Percentiles rank a stretch among this genome's conserved stretches.
phyloP scores from a whole-genome alignment of 768 basidiomycete genomes.

The Pleurotus salmoneostramineus region DNA sequence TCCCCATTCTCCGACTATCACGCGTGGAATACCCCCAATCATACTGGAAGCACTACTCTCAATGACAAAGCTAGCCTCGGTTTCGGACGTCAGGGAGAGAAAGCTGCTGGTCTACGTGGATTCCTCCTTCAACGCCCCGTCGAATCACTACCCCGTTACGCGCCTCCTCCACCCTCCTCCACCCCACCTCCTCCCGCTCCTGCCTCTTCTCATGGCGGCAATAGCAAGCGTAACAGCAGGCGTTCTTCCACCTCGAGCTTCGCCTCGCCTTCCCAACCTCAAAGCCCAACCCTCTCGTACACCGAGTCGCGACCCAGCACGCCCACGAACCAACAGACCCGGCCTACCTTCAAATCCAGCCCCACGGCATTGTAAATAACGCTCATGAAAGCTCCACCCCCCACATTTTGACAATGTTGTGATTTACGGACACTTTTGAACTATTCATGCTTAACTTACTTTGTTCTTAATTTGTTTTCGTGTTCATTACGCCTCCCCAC shows the following conservation, averaged over 20 bases:
- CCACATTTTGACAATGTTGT: background rate
- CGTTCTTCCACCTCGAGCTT: constrained; percentile 14
- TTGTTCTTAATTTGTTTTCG: background rate
- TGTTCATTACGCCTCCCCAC: background rate
- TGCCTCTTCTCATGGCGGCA: background rate
- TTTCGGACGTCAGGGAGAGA: constrained; percentile 80
- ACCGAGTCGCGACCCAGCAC: background rate
- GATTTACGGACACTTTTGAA: background rate
- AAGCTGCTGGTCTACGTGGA: constrained; percentile 59
- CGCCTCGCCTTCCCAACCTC: constrained; percentile 11
- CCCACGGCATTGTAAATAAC: constrained; percentile 19
- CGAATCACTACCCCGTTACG: constrained; percentile 60
- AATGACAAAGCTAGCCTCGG: constrained; percentile 52
- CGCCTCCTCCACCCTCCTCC: constrained; percentile 25
- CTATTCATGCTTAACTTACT: background rate
- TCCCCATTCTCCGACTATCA: constrained; percentile 11
- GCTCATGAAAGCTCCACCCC: background rate
- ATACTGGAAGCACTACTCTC: background rate
- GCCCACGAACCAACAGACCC: constrained; percentile 2
- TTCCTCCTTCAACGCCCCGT: constrained; percentile 60
- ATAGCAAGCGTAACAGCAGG: background rate
- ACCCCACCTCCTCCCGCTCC: constrained; percentile 6
- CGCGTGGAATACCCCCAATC: constrained; percentile 7
- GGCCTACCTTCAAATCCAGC: constrained; percentile 30
- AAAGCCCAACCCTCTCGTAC: constrained; percentile 1